Percentiles rank a stretch among this genome's conserved stretches.
These are phyloP conservation scores for Ganoderma leucocontextum DNA, from an alignment of 1,284 basidiomycete genomes.

Conservation along the genomic window DNA sequence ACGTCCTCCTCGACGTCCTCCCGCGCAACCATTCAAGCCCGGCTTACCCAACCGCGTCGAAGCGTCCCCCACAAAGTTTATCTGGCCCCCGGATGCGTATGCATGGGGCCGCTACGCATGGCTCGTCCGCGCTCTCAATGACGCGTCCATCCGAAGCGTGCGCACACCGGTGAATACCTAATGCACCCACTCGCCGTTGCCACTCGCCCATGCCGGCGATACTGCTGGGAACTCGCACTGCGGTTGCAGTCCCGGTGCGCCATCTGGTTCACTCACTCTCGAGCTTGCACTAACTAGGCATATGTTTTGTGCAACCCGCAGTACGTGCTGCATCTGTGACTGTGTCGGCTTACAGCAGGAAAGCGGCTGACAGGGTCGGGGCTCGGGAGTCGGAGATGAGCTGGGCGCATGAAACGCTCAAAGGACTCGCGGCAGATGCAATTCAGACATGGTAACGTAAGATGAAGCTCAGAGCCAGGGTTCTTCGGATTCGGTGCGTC, in stretches of 20 bases:
- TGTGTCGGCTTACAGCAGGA: background rate
- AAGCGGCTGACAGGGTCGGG: background rate
- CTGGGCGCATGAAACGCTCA: background rate
- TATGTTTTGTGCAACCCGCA: constrained; percentile 1
- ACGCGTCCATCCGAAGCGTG: background rate
- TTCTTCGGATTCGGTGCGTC: constrained; percentile 11
- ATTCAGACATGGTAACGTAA: constrained; percentile 8
- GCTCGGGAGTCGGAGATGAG: constrained; percentile 1
- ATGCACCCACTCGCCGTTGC: constrained; percentile 4
- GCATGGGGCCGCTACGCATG: background rate
- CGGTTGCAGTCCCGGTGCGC: constrained; percentile 9
- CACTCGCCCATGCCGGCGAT: constrained; percentile 1
- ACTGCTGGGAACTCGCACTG: background rate
- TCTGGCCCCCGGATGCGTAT: background rate
- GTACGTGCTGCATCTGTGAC: background rate
- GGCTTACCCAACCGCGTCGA: background rate
- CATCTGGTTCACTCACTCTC: background rate
- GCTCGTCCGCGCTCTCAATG: background rate
- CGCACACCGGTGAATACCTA: background rate
- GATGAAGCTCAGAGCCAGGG: background rate
- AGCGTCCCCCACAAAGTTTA: background rate
- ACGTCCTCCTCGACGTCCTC: background rate
- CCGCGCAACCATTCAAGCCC: constrained; percentile 5
- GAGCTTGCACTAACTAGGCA: constrained; percentile 2
- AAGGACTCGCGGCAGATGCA: constrained; percentile 7